phyloP scores from a whole-genome alignment of 768 basidiomycete genomes.

The Leccinum sublutescens region DNA sequence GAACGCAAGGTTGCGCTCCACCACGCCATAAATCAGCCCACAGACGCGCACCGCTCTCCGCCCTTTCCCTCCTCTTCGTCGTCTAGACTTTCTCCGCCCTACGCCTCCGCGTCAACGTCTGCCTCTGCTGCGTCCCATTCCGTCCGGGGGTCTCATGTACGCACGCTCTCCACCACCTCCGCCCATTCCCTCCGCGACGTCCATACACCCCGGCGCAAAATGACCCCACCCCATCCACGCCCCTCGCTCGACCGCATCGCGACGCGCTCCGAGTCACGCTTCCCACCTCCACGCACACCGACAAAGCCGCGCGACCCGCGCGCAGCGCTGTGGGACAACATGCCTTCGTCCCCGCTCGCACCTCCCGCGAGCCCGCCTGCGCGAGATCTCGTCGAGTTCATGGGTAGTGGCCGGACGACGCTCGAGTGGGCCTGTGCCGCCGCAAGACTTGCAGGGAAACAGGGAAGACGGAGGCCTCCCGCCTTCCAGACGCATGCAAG shows the following conservation, averaged over 20 bases:
- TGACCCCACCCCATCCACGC: constrained; percentile 29
- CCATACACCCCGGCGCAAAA: constrained; percentile 27
- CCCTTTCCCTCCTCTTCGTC: constrained; percentile 17
- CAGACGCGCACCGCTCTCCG: constrained; percentile 15
- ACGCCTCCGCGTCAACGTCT: constrained; percentile 27
- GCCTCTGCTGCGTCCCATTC: constrained; percentile 20
- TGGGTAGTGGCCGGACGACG: constrained; percentile 21
- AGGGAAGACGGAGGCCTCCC: constrained; percentile 22
- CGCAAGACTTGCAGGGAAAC: constrained; percentile 49
- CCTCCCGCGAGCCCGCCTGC: constrained; percentile 34
- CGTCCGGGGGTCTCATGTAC: constrained; percentile 24
- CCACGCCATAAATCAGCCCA: constrained; percentile 29
- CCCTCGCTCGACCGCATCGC: constrained; percentile 35
- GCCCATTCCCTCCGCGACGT: not conserved
- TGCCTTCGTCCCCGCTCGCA: constrained; percentile 46
- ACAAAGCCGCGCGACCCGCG: constrained; percentile 29
- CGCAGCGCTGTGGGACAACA: constrained; percentile 34
- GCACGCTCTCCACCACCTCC: constrained; percentile 30
- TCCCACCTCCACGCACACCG: constrained; percentile 30
- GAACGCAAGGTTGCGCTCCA: constrained; percentile 55
- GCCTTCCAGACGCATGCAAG: not conserved
- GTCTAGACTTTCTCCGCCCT: constrained; percentile 16
- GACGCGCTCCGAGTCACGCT: constrained; percentile 30
- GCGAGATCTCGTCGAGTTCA: constrained; percentile 30
- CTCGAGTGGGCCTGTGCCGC: constrained; percentile 39